Evolutionary conservation across 805 yeast species (phyloP).

Genomic region (Metschnikowia orientalis): DNA sequence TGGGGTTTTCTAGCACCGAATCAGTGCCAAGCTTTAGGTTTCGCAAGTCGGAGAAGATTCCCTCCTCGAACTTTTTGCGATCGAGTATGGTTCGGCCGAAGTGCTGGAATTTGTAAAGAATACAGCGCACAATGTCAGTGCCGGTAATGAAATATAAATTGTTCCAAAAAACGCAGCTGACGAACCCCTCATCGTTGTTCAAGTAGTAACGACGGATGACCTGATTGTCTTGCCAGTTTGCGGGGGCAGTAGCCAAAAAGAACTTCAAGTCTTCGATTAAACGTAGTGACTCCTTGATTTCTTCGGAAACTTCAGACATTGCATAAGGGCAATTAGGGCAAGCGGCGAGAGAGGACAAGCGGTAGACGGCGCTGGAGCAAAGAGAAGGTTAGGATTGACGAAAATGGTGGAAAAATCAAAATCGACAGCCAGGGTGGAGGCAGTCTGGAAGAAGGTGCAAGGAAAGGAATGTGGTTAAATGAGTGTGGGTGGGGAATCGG

Average conservation of each 20-base stretch:
- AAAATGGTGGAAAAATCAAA: no score
- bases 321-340: background rate
- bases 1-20: conserved; percentile 83
- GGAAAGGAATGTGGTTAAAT: conserved; percentile 1
- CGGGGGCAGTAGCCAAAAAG: conserved; percentile 90
- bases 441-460: no score
- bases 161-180: conserved; percentile 91
- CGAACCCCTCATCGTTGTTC: conserved; percentile 86
- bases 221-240: conserved; percentile 87
- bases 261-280: conserved; percentile 75
- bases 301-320: conserved; percentile 15
- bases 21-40: conserved; percentile 80
- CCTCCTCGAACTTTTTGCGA: conserved; percentile 94
- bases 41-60: conserved; percentile 86
- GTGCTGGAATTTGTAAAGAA: conserved; percentile 81
- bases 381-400: no score
- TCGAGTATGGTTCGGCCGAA: conserved; percentile 84
- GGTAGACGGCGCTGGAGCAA: no score
- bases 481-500: no score
- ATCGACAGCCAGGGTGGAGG: no score
- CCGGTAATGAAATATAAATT: conserved; percentile 88
- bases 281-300: conserved; percentile 46
- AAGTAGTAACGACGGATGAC: conserved; percentile 80
- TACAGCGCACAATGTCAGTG: conserved; percentile 90
- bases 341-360: background rate